Conservation (phyloP, 129 eudicot genomes). For the Silybum marianum region DNA sequence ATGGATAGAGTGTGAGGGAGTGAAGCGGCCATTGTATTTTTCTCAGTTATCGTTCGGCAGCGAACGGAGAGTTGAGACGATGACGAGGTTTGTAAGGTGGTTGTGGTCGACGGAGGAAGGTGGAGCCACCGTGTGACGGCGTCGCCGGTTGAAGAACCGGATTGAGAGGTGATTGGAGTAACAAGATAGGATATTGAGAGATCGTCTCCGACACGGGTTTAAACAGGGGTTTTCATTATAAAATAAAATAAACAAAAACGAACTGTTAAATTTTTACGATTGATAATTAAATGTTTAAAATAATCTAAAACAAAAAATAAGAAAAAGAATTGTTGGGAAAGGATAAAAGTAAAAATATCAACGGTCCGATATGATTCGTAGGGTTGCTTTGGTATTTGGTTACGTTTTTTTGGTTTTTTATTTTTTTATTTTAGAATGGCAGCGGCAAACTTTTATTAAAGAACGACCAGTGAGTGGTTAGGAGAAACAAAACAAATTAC, state of each 20-base stretch:
- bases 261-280: too few species aligned
- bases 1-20: slow-evolving; percentile 41
- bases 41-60: not conserved
- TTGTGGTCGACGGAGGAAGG: slow-evolving; percentile 16
- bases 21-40: slow-evolving; percentile 35
- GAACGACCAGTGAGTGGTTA: too few species aligned
- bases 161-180: slow-evolving; percentile 7
- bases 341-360: too few species aligned
- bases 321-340: too few species aligned
- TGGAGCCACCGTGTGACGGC: slow-evolving; percentile 22
- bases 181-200: slow-evolving; percentile 30
- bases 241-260: not conserved
- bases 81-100: slow-evolving; percentile 6
- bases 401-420: too few species aligned
- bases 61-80: not conserved
- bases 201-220: not conserved
- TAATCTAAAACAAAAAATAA: too few species aligned
- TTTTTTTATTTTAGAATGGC: too few species aligned
- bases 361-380: too few species aligned
- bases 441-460: too few species aligned
- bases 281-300: too few species aligned
- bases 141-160: slow-evolving; percentile 30
- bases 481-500: too few species aligned
- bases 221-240: slow-evolving; percentile 20
- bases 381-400: too few species aligned